These are phyloP conservation scores for Trichosanthes truncata DNA, from an alignment of 306 rosid genomes.

Conservation along the genomic window DNA sequence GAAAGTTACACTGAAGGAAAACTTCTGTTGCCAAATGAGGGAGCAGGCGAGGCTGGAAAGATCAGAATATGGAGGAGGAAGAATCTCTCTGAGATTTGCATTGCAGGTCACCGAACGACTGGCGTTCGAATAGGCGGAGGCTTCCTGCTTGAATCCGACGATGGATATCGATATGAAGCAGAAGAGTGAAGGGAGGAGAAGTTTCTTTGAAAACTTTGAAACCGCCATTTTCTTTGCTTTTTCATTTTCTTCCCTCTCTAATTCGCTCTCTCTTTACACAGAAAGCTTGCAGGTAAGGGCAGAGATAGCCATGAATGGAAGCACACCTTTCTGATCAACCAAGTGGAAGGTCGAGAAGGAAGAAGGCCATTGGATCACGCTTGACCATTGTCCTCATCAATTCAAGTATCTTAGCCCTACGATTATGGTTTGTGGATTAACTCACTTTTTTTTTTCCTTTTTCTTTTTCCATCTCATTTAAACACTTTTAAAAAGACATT, in stretches of 20 bases:
- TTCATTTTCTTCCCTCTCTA: not conserved
- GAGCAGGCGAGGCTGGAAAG: slow-evolving; percentile 2
- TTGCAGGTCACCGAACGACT: not conserved
- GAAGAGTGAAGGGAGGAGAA: not conserved
- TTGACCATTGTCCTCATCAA: not conserved
- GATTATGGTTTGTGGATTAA: not conserved
- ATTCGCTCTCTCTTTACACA: not conserved
- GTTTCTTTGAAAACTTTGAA: not conserved
- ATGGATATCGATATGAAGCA: not conserved
- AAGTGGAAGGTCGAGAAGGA: not conserved
- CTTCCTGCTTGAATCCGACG: not conserved
- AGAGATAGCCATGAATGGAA: not conserved
- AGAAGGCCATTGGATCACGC: not conserved
- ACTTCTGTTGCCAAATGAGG: not conserved
- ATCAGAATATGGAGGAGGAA: slow-evolving; percentile 5
- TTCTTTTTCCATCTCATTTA: too few species aligned
- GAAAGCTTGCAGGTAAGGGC: not conserved
- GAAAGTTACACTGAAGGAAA: slow-evolving; percentile 1
- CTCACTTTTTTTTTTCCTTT: not conserved
- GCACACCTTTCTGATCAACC: not conserved
- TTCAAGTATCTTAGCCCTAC: not conserved
- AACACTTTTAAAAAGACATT: too few species aligned
- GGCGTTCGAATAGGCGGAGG: not conserved
- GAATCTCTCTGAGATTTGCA: not conserved
- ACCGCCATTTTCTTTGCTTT: not conserved